A percentile compares a stretch with the other conserved stretches of the same genome.
These are phyloP conservation scores for Teunomyces tritomae DNA, from an alignment of 805 yeast species.

Conservation along the genomic window DNA sequence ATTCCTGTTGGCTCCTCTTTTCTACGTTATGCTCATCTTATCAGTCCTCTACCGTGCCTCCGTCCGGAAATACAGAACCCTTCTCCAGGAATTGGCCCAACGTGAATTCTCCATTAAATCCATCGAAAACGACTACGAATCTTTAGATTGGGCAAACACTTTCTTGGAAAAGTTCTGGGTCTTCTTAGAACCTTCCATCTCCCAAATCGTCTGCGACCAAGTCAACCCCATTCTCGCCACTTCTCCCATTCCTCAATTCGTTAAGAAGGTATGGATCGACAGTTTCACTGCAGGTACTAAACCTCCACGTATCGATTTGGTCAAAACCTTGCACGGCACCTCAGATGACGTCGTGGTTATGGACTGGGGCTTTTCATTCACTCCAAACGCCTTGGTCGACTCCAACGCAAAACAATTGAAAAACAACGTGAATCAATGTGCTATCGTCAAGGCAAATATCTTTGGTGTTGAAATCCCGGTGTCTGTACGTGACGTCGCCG, in stretches of 20 bases:
- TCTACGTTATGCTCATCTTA: conserved; percentile 61
- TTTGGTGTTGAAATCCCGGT: conserved; percentile 84
- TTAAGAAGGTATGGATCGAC: conserved; percentile 82
- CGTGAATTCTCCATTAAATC: conserved; percentile 78
- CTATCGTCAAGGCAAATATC: conserved; percentile 72
- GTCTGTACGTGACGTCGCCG: conserved; percentile 74
- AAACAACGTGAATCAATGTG: conserved; percentile 78
- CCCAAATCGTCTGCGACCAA: conserved; percentile 81
- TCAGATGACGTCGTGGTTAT: conserved; percentile 89
- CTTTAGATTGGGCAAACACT: conserved; percentile 93
- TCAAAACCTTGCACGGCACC: conserved; percentile 88
- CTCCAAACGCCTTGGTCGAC: conserved; percentile 88
- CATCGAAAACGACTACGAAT: conserved; percentile 85
- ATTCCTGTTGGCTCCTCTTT: conserved; percentile 78
- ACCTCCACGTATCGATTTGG: conserved; percentile 90
- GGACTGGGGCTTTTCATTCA: conserved; percentile 94
- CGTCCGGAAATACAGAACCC: conserved; percentile 71
- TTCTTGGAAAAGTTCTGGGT: conserved; percentile 91
- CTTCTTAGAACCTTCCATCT: conserved; percentile 81
- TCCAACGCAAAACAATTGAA: conserved; percentile 80
- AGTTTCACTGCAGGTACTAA: conserved; percentile 91
- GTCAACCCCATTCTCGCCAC: conserved; percentile 81
- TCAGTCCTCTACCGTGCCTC: conserved; percentile 79
- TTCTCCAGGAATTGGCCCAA: conserved; percentile 75
- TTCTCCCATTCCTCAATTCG: conserved; percentile 75